Percentiles rank a stretch among this genome's conserved stretches.
phyloP scores from a whole-genome alignment of 371 early-diverging fungal genomes.

The Capillidium heterosporum region DNA sequence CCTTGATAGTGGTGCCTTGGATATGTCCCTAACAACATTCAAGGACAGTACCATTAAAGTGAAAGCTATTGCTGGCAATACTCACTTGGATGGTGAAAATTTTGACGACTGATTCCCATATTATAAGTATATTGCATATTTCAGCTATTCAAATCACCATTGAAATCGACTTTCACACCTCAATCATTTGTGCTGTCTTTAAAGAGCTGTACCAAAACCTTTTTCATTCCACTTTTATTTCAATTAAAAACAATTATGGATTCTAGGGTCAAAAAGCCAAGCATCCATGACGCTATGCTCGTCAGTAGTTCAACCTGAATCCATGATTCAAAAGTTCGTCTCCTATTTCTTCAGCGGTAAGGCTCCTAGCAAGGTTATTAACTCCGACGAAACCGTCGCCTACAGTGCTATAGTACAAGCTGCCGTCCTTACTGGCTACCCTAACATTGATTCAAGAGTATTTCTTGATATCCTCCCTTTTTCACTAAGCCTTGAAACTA shows the following conservation, averaged over 20 bases:
- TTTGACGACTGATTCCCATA: conserved; percentile 75
- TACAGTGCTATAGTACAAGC: conserved; percentile 98
- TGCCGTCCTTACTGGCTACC: conserved; percentile 80
- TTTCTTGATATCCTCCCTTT: conserved; percentile 78
- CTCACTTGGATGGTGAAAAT: conserved; percentile 82
- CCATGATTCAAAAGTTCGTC: conserved; percentile 89
- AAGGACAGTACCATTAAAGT: conserved; percentile 79
- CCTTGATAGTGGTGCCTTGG: conserved; percentile 92
- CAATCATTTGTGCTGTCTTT: conserved; percentile 87
- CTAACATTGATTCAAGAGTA: conserved; percentile 6
- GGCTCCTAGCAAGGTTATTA: conserved; percentile 85
- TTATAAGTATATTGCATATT: conserved; percentile 70
- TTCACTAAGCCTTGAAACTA: conserved; percentile 89
- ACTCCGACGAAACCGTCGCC: conserved; percentile 99
- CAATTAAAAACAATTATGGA: conserved; percentile 96
- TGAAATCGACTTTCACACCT: conserved; percentile 88
- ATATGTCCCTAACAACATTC: conserved; percentile 76
- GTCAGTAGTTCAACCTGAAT: conserved; percentile 99
- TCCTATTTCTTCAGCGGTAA: conserved; percentile 80
- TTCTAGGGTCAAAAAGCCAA: conserved; percentile 67
- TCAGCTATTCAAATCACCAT: conserved; percentile 69
- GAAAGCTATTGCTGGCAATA: conserved; percentile 75
- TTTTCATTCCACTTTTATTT: conserved; percentile 86
- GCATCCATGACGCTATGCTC: conserved; percentile 93
- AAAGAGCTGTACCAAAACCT: conserved; percentile 80